Base-by-base conservation (phyloP, 176 grass and related monocot species). In the Canna indica region DNA sequence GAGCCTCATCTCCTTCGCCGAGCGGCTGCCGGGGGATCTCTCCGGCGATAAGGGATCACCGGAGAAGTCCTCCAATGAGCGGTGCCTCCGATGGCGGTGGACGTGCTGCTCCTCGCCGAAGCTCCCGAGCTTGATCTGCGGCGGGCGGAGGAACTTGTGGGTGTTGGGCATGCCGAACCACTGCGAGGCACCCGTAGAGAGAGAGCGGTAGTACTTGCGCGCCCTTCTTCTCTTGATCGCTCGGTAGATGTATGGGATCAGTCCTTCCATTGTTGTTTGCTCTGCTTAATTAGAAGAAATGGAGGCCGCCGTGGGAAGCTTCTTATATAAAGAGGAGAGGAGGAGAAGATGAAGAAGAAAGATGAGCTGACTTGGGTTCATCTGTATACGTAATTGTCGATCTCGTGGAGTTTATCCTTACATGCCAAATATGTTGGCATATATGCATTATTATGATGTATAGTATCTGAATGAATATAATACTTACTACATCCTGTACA, bases 181-280 rank as follows among this genome's bases (percentile, higher is more conserved):
- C 18, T 33, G 27, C 44, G 28, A 28, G 7, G 24, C 1, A 14
- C 44, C 27, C 44, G 68, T 20, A 27, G 68, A 47, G 68, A 70
- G 45, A 14, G 26, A 33, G 26, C 45, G 45, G 68, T 70, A 52
- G 41, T 70, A 48, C 68, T 22, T 70, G 44, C 26, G 28, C 16
- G 13, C 28, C 17, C 44, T 70, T 31, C 68, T 47, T 31, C 68
- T 33, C 68, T 70, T 70, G 27, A 70, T 48, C 2, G 68, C 41
- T 31, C 68, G 47, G 68, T 70, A 70, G 41, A 70, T 50, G 68
- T 52, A 50, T 1, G 68, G 68, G 26, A 70, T 47, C 27, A 70
- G 27, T 0, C 68, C 68, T 70, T 70, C 68, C 68, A 48, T 44
- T 17, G 31, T 35, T 64, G 29, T n/a, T n/a, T n/a, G n/a, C n/a